Evolutionary conservation across 2,329 filamentous ascomycete species (phyloP).

Genomic region (Emericellopsis cladophorae): DNA sequence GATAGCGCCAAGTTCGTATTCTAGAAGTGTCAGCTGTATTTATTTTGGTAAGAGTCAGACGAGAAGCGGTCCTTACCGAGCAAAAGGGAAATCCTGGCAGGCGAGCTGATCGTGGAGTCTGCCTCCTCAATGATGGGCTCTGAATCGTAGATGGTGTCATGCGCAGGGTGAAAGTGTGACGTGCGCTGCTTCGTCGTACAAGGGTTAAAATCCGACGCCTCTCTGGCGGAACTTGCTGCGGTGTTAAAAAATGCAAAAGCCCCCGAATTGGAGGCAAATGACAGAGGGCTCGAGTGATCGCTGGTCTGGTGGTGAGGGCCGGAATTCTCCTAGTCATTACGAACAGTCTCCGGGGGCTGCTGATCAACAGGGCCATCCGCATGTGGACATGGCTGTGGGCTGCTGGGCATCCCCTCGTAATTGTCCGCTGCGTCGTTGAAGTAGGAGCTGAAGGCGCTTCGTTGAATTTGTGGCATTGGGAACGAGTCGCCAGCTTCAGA

Average conservation of each 20-base stretch:
- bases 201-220: too few relatives aligned
- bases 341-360: conserved; percentile 5
- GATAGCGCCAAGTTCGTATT: not conserved
- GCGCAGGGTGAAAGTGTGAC: too few relatives aligned
- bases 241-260: not conserved
- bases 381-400: not conserved
- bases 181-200: too few relatives aligned
- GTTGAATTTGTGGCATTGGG: not conserved
- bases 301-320: conserved; percentile 5
- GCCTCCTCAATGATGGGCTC: conserved; percentile 22
- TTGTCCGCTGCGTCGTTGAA: not conserved
- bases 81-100: conserved; percentile 10
- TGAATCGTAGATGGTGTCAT: conserved; percentile 6
- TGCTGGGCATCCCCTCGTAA: conserved; percentile 2
- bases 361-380: not conserved
- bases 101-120: conserved; percentile 11
- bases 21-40: not conserved
- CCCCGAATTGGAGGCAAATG: not conserved
- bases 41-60: not conserved
- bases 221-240: not conserved
- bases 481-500: not conserved
- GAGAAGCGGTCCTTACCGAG: conserved; percentile 13
- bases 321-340: conserved; percentile 13
- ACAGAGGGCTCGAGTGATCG: conserved; percentile 1
- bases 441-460: conserved; percentile 2